Percentiles rank a stretch among this genome's conserved stretches.
phyloP scores from a whole-genome alignment of 169 alveolate genomes.

The Cryptosporidium andersoni region DNA sequence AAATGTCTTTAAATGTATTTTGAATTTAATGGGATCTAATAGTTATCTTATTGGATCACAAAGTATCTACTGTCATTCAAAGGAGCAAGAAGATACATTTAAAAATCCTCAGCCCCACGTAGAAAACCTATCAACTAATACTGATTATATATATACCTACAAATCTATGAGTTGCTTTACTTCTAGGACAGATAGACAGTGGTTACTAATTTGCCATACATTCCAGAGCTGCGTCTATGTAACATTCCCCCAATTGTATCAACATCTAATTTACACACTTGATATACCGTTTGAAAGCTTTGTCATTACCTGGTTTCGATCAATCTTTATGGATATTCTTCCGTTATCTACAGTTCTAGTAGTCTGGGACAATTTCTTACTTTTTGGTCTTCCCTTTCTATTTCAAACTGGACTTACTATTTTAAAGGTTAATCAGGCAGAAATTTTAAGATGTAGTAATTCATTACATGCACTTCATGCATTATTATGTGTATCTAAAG shows the following conservation, averaged over 20 bases:
- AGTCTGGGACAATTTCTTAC: slow-evolving; percentile 58
- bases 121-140: slow-evolving; percentile 4
- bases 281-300: slow-evolving; percentile 42
- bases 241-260: slow-evolving; percentile 54
- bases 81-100: background rate
- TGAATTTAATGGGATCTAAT: slow-evolving; percentile 33
- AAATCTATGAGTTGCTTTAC: background rate
- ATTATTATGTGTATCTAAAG: slow-evolving; percentile 11
- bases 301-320: slow-evolving; percentile 49
- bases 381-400: slow-evolving; percentile 55
- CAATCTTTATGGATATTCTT: slow-evolving; percentile 43
- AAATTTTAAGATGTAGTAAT: slow-evolving; percentile 17
- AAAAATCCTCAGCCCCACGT: background rate
- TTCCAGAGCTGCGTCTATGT: slow-evolving; percentile 61
- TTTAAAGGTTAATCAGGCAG: slow-evolving; percentile 35
- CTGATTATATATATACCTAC: background rate
- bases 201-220: slow-evolving; percentile 53
- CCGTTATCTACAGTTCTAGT: slow-evolving; percentile 38
- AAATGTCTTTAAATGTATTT: slow-evolving; percentile 51
- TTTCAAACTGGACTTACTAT: slow-evolving; percentile 61
- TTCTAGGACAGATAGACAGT: slow-evolving; percentile 5
- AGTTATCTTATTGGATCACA: slow-evolving; percentile 27
- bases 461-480: slow-evolving; percentile 15
- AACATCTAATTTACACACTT: slow-evolving; percentile 37
- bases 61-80: background rate